Evolutionary conservation across 345 rosid species (phyloP), one percentile per base, ranked within the genome.

Genomic region (Syzygium jambos): DNA sequence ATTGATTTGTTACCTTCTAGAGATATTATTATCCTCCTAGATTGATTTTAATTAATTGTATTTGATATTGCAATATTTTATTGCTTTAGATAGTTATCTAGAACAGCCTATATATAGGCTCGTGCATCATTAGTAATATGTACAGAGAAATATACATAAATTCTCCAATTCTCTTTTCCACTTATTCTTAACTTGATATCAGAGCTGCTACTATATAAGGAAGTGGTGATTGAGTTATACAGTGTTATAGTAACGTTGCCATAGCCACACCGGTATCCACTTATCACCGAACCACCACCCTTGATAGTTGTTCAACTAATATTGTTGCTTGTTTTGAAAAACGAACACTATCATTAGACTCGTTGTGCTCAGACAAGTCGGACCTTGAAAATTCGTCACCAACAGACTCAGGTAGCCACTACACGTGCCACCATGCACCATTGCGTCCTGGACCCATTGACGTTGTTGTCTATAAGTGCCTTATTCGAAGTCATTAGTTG

Each of bases 201-300:
- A 41, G 43, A 41, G 43, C 4, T 41, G 6, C 6, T 41, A 1
- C 6, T 41, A 1, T 41, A 1, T 41, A 5, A 5, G 43, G 6
- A 41, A 41, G 43, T 1, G 43, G 43, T 41, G 43, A 22, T 55
- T 55, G 27, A 55, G 12, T 22, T 22, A 55, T 55, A 11, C 59
- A 22, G 12, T 55, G 12, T 27, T 1, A 55, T 55, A 55, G 27
- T 11, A 55, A 55, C 12, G 5, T 55, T 55, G 59, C 59, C 23
- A 22, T 11, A 0, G 59, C 27, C 59, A 9, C 27, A 1, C 27
- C 27, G 1, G 5, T 55, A 55, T 55, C 59, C 1, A 22, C 9
- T 22, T 27, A 55, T 55, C 9, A 55, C 3, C 1, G 11, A 55
- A 55, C 23, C 59, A 0, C 12, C 59, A 3, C 27, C 27, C 11